A percentile compares a stretch with the other conserved stretches of the same genome.
Evolutionary conservation across 768 basidiomycete species (phyloP).

Genomic region (Russula lepida): DNA sequence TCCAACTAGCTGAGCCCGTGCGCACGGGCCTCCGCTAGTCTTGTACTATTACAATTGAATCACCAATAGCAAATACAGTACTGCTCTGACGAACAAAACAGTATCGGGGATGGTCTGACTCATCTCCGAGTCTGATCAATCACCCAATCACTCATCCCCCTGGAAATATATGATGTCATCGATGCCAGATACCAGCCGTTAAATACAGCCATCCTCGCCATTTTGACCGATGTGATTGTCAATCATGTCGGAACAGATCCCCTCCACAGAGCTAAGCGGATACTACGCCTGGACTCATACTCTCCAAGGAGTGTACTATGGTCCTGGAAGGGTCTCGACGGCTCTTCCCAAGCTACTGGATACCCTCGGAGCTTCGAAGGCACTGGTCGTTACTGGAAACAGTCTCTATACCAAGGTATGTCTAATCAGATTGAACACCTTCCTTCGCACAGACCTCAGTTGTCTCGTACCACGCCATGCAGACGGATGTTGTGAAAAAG

Average conservation of each 20-base stretch:
- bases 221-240: not conserved
- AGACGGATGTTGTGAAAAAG: conserved; percentile 55
- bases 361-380: conserved; percentile 49
- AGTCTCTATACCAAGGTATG: conserved; percentile 56
- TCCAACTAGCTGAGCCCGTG: too few relatives aligned
- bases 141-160: too few relatives aligned
- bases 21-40: too few relatives aligned
- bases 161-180: not conserved
- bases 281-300: conserved; percentile 62
- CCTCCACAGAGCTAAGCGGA: conserved; percentile 34
- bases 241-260: conserved; percentile 3
- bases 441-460: not conserved
- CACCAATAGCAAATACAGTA: too few relatives aligned
- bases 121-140: too few relatives aligned
- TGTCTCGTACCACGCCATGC: not conserved
- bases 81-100: too few relatives aligned
- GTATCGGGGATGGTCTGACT: too few relatives aligned
- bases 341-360: conserved; percentile 57
- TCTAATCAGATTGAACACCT: not conserved
- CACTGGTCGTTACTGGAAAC: conserved; percentile 63
- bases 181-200: not conserved
- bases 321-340: conserved; percentile 54
- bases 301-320: conserved; percentile 61
- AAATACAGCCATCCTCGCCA: not conserved
- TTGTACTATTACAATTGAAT: too few relatives aligned